Evolutionary conservation across 768 basidiomycete species (phyloP), one percentile per base, ranked within the genome.

Genomic region (Pseudohyphozyma bogoriensis): DNA sequence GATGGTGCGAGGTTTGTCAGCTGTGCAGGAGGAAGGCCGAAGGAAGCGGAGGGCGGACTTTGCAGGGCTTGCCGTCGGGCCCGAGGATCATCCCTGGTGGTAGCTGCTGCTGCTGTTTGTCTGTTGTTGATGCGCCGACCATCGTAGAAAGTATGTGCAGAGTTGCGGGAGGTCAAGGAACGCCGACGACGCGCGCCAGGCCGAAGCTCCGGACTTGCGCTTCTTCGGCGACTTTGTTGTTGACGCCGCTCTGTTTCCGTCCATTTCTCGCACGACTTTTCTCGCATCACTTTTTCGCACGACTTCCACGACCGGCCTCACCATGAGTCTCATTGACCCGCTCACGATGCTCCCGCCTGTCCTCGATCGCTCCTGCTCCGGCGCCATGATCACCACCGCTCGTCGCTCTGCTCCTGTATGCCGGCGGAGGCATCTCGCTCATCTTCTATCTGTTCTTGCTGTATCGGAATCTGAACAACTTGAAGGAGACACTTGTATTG

Each of bases 61-160:
- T 93, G 79, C 93, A 96, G 1, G 88, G 89, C 73, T 91, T 95
- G 24, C 93, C 92, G 65, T 96, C 89, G 16, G 89, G 86, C 1
- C 88, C 91, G 66, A 97, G 76, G 58, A 92, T 81, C 79, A 89
- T 61, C 4, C 70, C 70, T 4, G 67, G 63, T 22, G 61, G 50
- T 0, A 63, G 61, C 15, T 32, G 11, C 9, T 49, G 28, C 45
- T 22, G 36, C n/a, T n/a, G n/a, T n/a, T n/a, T n/a, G n/a, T n/a
- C n/a, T n/a, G n/a, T n/a, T n/a, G n/a, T n/a, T n/a, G n/a, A n/a
- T n/a, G n/a, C n/a, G n/a, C n/a, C n/a, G n/a, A n/a, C n/a, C n/a
- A n/a, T n/a, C n/a, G n/a, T n/a, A n/a, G n/a, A n/a, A n/a, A n/a
- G n/a, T n/a, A n/a, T n/a, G n/a, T n/a, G n/a, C n/a, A n/a, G n/a